These are phyloP conservation scores for Apium graveolens DNA, from an alignment of 129 eudicot species.

Conservation along the genomic window DNA sequence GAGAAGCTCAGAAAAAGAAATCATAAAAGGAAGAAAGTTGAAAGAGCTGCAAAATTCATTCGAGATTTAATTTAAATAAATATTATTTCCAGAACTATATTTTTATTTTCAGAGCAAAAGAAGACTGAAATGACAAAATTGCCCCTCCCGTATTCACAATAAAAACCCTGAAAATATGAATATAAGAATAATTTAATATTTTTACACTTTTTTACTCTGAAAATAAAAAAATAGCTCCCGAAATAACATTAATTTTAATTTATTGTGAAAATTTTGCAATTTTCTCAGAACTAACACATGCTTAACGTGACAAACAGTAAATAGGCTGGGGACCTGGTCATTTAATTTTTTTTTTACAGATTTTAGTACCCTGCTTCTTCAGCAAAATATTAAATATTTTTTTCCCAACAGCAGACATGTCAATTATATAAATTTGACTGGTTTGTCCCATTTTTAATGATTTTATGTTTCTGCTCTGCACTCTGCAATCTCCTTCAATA, in stretches of 20 bases:
- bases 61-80: too few relatives aligned
- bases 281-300: neutral
- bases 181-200: too few relatives aligned
- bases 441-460: neutral
- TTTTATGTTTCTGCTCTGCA: neutral
- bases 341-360: neutral
- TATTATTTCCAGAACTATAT: too few relatives aligned
- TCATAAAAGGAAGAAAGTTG: neutral
- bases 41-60: too few relatives aligned
- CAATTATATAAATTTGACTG: neutral
- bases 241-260: too few relatives aligned
- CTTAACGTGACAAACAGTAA: neutral
- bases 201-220: too few relatives aligned
- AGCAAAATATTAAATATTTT: neutral
- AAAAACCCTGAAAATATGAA: too few relatives aligned
- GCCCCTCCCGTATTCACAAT: too few relatives aligned
- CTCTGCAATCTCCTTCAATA: neutral
- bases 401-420: neutral
- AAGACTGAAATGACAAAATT: too few relatives aligned
- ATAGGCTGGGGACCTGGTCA: neutral
- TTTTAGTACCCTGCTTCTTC: neutral
- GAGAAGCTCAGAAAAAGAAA: neutral
- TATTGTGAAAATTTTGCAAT: neutral
- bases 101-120: too few relatives aligned
- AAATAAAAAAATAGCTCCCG: too few relatives aligned